These are phyloP conservation scores for Lentinula sp. DNA, from an alignment of 768 basidiomycete genomes.

Conservation along the genomic window DNA sequence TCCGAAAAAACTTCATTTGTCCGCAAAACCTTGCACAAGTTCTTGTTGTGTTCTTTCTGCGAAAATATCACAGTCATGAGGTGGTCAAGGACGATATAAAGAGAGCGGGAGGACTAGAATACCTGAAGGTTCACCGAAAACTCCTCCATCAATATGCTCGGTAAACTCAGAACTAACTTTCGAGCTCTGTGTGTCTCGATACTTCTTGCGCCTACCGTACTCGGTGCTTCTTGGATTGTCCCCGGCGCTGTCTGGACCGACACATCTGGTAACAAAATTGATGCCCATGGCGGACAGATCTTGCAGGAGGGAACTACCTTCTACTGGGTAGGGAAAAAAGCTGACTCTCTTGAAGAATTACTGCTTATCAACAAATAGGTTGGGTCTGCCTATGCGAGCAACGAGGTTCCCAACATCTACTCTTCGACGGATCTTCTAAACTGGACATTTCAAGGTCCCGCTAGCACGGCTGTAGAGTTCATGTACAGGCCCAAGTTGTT, in stretches of 20 bases:
- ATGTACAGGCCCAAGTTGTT: constrained; percentile 11
- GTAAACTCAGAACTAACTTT: not conserved
- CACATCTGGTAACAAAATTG: constrained; percentile 18
- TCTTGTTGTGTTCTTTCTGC: not conserved
- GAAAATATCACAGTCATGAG: not conserved
- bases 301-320: constrained; percentile 17
- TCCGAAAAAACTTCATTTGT: not conserved
- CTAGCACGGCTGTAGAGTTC: constrained; percentile 10
- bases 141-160: not conserved
- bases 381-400: constrained; percentile 1
- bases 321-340: constrained; percentile 25
- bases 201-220: not conserved
- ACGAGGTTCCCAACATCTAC: constrained; percentile 17
- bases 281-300: constrained; percentile 21
- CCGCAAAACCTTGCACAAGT: not conserved
- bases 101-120: not conserved
- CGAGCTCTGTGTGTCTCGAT: not conserved
- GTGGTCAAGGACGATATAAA: not conserved
- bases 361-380: not conserved
- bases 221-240: constrained; percentile 12
- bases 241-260: constrained; percentile 24
- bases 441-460: constrained; percentile 22
- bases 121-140: not conserved
- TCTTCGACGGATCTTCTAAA: constrained; percentile 21
- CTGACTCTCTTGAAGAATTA: not conserved